Evolutionary conservation across 352 stramenopile genomes (phyloP), one percentile per base, ranked within the genome.

Genomic region (Achlya hypogyna): DNA sequence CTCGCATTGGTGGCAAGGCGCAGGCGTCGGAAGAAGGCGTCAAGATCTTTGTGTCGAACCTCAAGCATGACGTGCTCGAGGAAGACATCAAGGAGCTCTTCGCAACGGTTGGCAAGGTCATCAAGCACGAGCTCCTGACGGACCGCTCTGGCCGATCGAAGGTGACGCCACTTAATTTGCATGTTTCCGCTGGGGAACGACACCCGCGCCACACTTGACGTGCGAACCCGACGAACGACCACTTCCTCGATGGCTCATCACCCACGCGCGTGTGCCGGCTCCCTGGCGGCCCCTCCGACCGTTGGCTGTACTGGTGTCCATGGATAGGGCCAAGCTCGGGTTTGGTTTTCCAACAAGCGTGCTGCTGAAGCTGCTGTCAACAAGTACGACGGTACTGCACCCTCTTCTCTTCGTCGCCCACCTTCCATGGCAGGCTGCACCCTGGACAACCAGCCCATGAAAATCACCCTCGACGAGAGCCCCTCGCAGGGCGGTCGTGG

Each of bases 51-150:
- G 83, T 92, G 60, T 87, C 88, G 70, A 92, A 92, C 72, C 77
- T 92, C 14, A 90, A 90, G 69, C 90, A 84, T 52, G 83, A 92
- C 67, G 89, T 92, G 27, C 65, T 92, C 27, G 83, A 92, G 66
- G 83, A 92, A 65, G 83, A 92, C 60, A 76, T 92, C 23, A 78
- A 81, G 35, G 83, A 90, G 74, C 78, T 92, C 34, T 92, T 92
- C 58, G 74, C 73, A 49, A 92, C 80, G 58, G 81, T 92, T 9
- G 83, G 83, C 60, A 78, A 88, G 53, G 83, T 92, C 49, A 76
- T 71, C 29, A 90, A 92, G 69, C 74, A 81, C 10, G 83, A 92
- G 75, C 90, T 92, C 63, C 77, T 89, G 60, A 90, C 90, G 71
- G 83, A 92, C 68, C 82, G 80, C 63, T 90, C 83, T 35, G 83